These are phyloP conservation scores for Candida pseudoviswanathii DNA, from an alignment of 1,139 yeast species.

Conservation along the genomic window DNA sequence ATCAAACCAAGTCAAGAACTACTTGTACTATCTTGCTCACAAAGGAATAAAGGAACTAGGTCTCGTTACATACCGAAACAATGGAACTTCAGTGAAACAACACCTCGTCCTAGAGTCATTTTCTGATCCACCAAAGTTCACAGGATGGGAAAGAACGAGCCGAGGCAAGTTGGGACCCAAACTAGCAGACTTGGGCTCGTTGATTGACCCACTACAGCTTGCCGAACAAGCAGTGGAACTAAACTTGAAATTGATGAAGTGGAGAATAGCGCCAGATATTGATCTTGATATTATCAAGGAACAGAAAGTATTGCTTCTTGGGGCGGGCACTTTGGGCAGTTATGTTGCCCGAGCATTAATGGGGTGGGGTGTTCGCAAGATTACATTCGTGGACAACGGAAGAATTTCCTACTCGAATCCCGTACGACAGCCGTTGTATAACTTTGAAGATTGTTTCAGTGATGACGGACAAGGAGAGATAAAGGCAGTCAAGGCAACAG, in stretches of 20 bases:
- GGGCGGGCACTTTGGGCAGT: conserved; percentile 96
- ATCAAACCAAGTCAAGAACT: conserved; percentile 67
- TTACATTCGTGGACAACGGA: conserved; percentile 90
- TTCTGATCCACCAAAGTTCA: conserved; percentile 36
- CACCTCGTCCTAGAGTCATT: conserved; percentile 17
- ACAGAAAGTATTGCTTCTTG: conserved; percentile 74
- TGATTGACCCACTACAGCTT: conserved; percentile 76
- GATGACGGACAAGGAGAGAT: conserved; percentile 60
- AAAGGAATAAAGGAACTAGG: conserved; percentile 39
- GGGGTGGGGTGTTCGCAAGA: conserved; percentile 91
- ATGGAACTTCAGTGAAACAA: conserved; percentile 30
- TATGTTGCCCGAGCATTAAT: conserved; percentile 82
- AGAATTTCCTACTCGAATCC: conserved; percentile 90
- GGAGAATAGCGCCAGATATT: conserved; percentile 89
- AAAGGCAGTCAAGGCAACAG: conserved; percentile 81
- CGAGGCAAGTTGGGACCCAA: conserved; percentile 80
- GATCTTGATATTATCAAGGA: conserved; percentile 64
- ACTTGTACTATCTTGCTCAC: conserved; percentile 54
- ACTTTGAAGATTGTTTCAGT: conserved; percentile 70
- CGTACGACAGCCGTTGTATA: conserved; percentile 87
- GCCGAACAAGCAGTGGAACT: conserved; percentile 93
- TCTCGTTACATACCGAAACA: conserved; percentile 35
- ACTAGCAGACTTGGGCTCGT: conserved; percentile 74
- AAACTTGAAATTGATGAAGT: conserved; percentile 89
- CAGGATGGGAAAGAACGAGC: conserved; percentile 90